These are phyloP conservation scores for Kazachstania kunashirensis DNA, from an alignment of 805 yeast species.

Conservation along the genomic window DNA sequence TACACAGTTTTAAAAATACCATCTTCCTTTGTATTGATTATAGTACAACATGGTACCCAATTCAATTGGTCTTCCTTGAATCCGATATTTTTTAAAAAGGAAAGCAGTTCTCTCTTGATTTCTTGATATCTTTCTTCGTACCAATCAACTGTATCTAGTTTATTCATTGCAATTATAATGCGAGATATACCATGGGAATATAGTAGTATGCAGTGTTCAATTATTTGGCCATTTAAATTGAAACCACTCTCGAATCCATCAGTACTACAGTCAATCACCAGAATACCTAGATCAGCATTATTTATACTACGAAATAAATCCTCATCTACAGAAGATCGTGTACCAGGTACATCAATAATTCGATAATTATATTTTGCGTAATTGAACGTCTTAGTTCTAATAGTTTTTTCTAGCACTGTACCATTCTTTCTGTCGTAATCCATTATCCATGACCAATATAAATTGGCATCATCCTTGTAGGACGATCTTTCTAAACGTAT, in stretches of 20 bases:
- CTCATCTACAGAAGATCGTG: not conserved
- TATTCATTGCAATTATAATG: constrained; percentile 25
- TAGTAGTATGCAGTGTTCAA: constrained; percentile 7
- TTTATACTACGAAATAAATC: constrained; percentile 1
- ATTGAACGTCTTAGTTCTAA: not conserved
- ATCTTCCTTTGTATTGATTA: constrained; percentile 57
- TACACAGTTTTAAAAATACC: constrained; percentile 75
- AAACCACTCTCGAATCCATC: constrained; percentile 12
- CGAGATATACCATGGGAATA: not conserved
- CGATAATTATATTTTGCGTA: not conserved
- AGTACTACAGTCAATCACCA: constrained; percentile 10
- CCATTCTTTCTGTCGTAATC: constrained; percentile 6
- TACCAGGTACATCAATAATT: constrained; percentile 6
- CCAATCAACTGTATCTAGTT: constrained; percentile 96
- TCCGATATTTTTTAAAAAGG: constrained; percentile 73
- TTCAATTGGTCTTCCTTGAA: constrained; percentile 67
- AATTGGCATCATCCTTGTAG: not conserved
- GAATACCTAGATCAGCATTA: constrained; percentile 2
- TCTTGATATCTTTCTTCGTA: constrained; percentile 84
- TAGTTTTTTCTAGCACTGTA: not conserved
- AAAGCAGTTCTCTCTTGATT: constrained; percentile 72
- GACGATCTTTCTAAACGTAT: constrained; percentile 2
- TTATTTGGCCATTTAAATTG: constrained; percentile 9
- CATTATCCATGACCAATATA: constrained; percentile 6
- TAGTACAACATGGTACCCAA: constrained; percentile 93